A percentile compares a stretch with the other conserved stretches of the same genome.
Conservation (phyloP, 768 basidiomycete species). For the Amanita muscaria region DNA sequence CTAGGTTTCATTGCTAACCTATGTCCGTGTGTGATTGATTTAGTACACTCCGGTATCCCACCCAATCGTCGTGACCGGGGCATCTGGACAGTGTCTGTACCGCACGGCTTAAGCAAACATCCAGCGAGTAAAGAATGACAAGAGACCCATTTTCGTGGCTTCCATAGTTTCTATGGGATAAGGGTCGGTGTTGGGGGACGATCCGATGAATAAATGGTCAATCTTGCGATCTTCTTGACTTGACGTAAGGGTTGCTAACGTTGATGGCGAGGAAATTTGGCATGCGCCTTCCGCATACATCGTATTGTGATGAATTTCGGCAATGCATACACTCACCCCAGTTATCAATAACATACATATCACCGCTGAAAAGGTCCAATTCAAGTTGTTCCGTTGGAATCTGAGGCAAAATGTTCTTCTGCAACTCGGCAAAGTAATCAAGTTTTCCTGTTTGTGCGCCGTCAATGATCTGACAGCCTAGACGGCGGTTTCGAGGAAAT, state of each 20-base stretch:
- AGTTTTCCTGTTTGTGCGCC: not conserved
- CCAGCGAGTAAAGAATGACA: not conserved
- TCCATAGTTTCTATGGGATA: conserved; percentile 1
- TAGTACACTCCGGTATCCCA: not conserved
- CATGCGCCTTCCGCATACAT: not conserved
- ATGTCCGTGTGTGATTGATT: not conserved
- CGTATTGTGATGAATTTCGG: not conserved
- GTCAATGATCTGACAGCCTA: not conserved
- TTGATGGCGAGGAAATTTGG: conserved; percentile 4
- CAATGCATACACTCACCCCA: conserved; percentile 6
- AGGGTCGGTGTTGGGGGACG: conserved; percentile 5
- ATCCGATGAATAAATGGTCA: not conserved
- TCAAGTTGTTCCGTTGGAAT: conserved; percentile 2
- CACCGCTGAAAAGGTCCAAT: not conserved
- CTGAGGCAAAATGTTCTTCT: not conserved
- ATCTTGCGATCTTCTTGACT: conserved; percentile 7
- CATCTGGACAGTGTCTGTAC: conserved; percentile 1
- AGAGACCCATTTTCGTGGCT: conserved; percentile 6
- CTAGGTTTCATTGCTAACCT: not conserved
- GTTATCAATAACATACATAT: conserved; percentile 6
- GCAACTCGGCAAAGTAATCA: conserved; percentile 2
- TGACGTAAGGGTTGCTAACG: conserved; percentile 3
- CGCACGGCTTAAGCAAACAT: not conserved
- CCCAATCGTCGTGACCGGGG: conserved; percentile 5
- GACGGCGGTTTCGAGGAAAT: not conserved